phyloP scores from a whole-genome alignment of 1,139 yeast species.

The Groenewaldozyma sp. region DNA sequence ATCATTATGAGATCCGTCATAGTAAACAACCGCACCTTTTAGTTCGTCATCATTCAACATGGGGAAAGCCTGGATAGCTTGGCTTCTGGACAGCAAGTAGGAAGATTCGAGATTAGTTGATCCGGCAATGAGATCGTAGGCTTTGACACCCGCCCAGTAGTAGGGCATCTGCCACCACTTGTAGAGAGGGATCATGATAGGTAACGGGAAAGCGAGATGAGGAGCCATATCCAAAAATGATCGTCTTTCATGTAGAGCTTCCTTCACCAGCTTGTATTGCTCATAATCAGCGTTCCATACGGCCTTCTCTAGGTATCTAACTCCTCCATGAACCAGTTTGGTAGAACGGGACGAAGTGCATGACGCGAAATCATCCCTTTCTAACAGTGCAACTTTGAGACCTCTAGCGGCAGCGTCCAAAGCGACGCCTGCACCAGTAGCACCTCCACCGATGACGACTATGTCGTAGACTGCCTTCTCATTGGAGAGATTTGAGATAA shows the following conservation, averaged over 20 bases:
- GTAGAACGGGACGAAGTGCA: constrained; percentile 96
- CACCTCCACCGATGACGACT: constrained; percentile 89
- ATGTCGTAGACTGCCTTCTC: constrained; percentile 46
- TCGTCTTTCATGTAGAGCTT: constrained; percentile 87
- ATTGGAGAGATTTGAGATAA: constrained; percentile 16
- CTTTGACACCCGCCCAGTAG: constrained; percentile 83
- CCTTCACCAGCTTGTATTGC: constrained; percentile 86
- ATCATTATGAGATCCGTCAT: constrained; percentile 92
- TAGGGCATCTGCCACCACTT: constrained; percentile 96
- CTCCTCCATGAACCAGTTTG: constrained; percentile 97
- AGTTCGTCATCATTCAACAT: constrained; percentile 73
- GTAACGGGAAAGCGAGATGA: constrained; percentile 76
- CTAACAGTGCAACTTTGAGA: constrained; percentile 76
- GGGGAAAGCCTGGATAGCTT: constrained; percentile 73
- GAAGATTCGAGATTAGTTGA: constrained; percentile 74
- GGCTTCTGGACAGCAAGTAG: constrained; percentile 58
- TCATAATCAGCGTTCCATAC: constrained; percentile 78
- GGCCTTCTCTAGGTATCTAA: constrained; percentile 90
- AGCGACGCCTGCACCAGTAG: constrained; percentile 91
- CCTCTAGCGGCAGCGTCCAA: constrained; percentile 90
- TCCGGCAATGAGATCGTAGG: constrained; percentile 93
- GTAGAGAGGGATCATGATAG: constrained; percentile 92
- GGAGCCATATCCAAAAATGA: constrained; percentile 90
- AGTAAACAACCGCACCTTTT: constrained; percentile 88
- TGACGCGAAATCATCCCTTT: constrained; percentile 79